Percentiles rank a stretch among this genome's conserved stretches.
These are phyloP conservation scores for Alectoria sarmentosa DNA, from an alignment of 495 filamentous ascomycete species.

Conservation along the genomic window DNA sequence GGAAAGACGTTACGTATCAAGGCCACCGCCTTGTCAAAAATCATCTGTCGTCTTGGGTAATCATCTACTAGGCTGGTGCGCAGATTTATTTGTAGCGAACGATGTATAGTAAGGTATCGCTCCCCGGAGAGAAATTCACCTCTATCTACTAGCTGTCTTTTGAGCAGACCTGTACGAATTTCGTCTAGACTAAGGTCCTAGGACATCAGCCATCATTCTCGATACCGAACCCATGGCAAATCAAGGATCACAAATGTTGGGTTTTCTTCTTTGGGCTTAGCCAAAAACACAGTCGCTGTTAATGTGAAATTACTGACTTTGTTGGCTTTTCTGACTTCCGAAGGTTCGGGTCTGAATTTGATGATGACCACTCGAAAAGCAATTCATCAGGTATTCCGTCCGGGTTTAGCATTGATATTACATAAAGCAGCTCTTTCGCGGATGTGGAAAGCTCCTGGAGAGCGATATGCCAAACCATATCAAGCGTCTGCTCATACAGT, in stretches of 20 bases:
- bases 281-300: neutral
- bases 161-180: neutral
- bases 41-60: neutral
- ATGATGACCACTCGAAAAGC: neutral
- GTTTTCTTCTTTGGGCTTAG: neutral
- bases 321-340: neutral
- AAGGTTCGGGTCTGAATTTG: neutral
- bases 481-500: neutral
- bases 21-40: neutral
- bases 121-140: neutral
- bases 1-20: neutral
- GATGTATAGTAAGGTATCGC: constrained; percentile 2
- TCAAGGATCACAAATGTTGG: neutral
- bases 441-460: neutral
- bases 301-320: neutral
- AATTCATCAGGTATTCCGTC: neutral
- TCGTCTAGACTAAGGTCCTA: neutral
- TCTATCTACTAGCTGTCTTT: neutral
- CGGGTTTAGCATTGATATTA: neutral
- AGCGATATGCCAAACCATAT: neutral
- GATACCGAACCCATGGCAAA: neutral
- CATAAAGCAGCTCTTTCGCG: neutral
- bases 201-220: neutral
- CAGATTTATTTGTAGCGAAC: neutral
- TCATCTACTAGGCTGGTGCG: neutral